Conservation (phyloP, 768 basidiomycete genomes). For the Cyclocybe cylindracea region DNA sequence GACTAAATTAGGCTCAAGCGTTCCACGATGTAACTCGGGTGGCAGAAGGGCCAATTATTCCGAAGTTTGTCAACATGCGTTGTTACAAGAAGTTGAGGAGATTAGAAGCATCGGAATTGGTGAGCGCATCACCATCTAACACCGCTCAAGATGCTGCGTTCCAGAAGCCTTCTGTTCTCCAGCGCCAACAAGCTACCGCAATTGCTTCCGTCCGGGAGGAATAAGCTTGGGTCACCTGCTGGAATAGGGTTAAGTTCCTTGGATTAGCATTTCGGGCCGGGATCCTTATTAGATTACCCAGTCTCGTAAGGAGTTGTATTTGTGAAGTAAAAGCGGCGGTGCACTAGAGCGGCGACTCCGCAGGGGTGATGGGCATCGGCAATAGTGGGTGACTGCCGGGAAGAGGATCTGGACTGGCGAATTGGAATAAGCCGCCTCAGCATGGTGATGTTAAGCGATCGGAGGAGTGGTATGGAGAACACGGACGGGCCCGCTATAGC, state of each 20-base stretch:
- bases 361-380: no score
- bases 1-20: slow-evolving; percentile 10
- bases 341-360: no score
- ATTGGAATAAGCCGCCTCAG: no score
- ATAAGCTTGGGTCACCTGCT: slow-evolving; percentile 15
- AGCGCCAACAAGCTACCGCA: slow-evolving; percentile 1
- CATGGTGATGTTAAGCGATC: no score
- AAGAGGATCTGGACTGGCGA: no score
- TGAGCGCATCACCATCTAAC: slow-evolving; percentile 21
- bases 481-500: not conserved
- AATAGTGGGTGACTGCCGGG: no score
- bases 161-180: slow-evolving; percentile 12
- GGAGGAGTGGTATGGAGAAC: not conserved
- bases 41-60: slow-evolving; percentile 36
- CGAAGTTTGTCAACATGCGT: slow-evolving; percentile 27
- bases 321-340: no score
- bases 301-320: not conserved
- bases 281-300: not conserved
- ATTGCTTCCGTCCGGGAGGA: slow-evolving; percentile 19
- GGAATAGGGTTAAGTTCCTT: slow-evolving; percentile 11
- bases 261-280: slow-evolving; percentile 14
- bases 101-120: slow-evolving; percentile 7
- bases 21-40: slow-evolving; percentile 28
- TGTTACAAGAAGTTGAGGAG: slow-evolving; percentile 10
- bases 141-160: slow-evolving; percentile 15